These are phyloP conservation scores for Vitis riparia DNA, from an alignment of 164 flowering plant genomes.

Conservation along the genomic window DNA sequence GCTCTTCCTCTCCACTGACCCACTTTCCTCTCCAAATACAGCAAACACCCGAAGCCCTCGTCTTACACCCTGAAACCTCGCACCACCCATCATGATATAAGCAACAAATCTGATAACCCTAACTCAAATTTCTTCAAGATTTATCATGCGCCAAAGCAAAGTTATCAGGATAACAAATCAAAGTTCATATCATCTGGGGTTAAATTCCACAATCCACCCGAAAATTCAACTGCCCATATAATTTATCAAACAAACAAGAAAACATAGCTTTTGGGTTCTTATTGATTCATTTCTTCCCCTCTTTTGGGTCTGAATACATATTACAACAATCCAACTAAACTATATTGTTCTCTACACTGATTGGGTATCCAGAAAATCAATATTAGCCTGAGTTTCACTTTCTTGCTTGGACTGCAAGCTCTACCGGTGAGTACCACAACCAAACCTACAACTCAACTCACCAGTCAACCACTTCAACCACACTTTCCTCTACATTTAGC, in stretches of 20 bases:
- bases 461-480: neutral
- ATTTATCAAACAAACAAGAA: too few relatives aligned
- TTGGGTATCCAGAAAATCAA: neutral
- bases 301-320: too few relatives aligned
- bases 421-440: neutral
- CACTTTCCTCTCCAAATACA: conserved; percentile 70
- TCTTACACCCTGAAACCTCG: conserved; percentile 42
- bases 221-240: too few relatives aligned
- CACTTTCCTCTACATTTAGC: neutral
- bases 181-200: neutral
- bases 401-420: too few relatives aligned
- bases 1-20: conserved; percentile 56
- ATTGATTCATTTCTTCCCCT: too few relatives aligned
- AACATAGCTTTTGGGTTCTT: too few relatives aligned
- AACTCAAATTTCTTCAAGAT: neutral
- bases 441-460: neutral
- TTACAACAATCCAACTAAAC: too few relatives aligned
- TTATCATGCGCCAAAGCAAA: too few relatives aligned
- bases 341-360: neutral
- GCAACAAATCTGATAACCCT: neutral
- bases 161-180: neutral
- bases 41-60: conserved; percentile 74
- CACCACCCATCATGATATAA: neutral
- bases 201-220: too few relatives aligned
- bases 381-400: too few relatives aligned